Evolutionary conservation across 129 eudicot genomes (phyloP), one percentile per base, ranked within the genome.

Genomic region (Flaveria ramosissima): DNA sequence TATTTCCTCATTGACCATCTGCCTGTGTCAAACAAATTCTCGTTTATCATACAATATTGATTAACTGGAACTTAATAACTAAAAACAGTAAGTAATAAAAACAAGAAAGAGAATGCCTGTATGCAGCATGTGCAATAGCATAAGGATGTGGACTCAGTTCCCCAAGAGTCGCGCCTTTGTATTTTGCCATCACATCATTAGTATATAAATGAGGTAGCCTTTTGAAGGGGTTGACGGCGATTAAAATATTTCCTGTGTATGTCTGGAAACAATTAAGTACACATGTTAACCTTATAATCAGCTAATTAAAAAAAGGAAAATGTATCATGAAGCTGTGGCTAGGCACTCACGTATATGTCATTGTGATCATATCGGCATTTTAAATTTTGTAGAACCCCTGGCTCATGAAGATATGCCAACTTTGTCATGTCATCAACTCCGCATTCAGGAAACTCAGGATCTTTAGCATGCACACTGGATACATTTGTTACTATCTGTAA

Each of bases 361-460:
- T 93, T 76, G 10, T 62, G 59, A 72, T 82, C 82, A 66, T 85
- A 93, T 84, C 98, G 85, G 59, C 83, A 66, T 85, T 76, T 86
- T 82, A 93, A 66, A 81, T 93, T 93, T 42, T 85, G 83, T 77
- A 93, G 63, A 59, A 93, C 98, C 61, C 98, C 97, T 6, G 98
- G 98, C 62, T 93, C 98, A 69, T 93, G 98, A 78, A 93, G 85
- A 78, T 93, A 93, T 57, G 98, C 76, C 70, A 93, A 90, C 81
- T 79, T 93, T 76, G 98, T 93, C 98, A 93, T 93, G 75, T 93
- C 98, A 78, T 90, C 98, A 71, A 90, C 98, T 43, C 98, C 97
- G 67, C 56, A 17, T 9, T 73, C 30, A 36, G 95, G 95, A 39
- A 90, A 89, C 71, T 90, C 98, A 32, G 86, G 84, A 80, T 93